Evolutionary conservation across 2,329 filamentous ascomycete genomes (phyloP).

Genomic region (Colletotrichum tanaceti): DNA sequence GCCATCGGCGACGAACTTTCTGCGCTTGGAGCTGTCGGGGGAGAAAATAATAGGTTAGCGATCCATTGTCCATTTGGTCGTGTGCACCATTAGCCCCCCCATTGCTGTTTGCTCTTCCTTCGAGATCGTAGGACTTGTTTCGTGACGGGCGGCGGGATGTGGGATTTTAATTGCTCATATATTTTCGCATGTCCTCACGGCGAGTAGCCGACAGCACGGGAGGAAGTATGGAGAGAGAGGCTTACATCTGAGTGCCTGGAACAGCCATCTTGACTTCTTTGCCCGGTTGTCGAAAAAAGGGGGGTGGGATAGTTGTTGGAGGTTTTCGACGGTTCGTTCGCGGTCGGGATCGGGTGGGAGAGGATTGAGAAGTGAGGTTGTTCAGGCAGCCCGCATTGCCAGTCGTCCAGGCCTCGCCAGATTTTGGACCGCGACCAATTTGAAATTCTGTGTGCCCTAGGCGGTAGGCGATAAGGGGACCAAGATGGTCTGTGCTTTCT

Average conservation of each 20-base stretch:
- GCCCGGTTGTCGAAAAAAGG: slow-evolving; percentile 40
- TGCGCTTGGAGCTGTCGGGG: slow-evolving; percentile 80
- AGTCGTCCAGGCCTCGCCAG: slow-evolving; percentile 17
- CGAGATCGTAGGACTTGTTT: slow-evolving; percentile 22
- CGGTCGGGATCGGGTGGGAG: slow-evolving; percentile 45
- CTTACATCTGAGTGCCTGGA: slow-evolving; percentile 73
- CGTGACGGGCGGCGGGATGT: slow-evolving; percentile 9
- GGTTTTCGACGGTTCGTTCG: slow-evolving; percentile 50
- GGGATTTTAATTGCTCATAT: too few species aligned
- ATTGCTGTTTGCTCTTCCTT: background rate
- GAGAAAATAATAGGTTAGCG: slow-evolving; percentile 35
- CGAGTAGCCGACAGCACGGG: slow-evolving; percentile 3
- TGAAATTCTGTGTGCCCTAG: slow-evolving; percentile 25
- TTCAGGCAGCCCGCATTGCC: slow-evolving; percentile 23
- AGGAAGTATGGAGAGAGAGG: slow-evolving; percentile 42
- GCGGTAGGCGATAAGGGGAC: slow-evolving; percentile 14
- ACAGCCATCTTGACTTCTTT: slow-evolving; percentile 67
- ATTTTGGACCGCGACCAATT: slow-evolving; percentile 17
- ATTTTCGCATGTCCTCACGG: too few species aligned
- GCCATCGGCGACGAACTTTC: slow-evolving; percentile 97
- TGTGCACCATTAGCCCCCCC: background rate
- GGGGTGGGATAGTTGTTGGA: slow-evolving; percentile 47
- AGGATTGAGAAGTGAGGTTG: slow-evolving; percentile 37
- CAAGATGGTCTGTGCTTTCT: slow-evolving; percentile 32
- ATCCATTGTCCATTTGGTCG: slow-evolving; percentile 9